These are phyloP conservation scores for Fusarium sp. DNA, from an alignment of 2,329 filamentous ascomycete genomes.

Conservation along the genomic window DNA sequence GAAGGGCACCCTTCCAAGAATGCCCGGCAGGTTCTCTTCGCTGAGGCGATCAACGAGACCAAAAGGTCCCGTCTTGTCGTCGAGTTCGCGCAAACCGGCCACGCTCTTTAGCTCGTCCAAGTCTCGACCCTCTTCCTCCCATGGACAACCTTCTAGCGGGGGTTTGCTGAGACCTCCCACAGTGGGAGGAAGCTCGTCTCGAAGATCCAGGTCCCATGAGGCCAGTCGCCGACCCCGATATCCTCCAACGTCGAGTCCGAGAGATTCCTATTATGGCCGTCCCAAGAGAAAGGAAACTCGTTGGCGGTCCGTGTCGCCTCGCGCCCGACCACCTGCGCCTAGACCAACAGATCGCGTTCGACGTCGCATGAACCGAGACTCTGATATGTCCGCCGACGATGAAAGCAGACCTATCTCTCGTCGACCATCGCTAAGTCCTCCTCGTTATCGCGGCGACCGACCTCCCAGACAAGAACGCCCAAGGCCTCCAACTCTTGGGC, in stretches of 20 bases:
- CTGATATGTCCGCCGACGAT: slow-evolving; percentile 40
- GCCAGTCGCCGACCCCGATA: slow-evolving; percentile 24
- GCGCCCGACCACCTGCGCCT: slow-evolving; percentile 13
- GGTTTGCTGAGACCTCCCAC: slow-evolving; percentile 15
- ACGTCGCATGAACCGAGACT: slow-evolving; percentile 35
- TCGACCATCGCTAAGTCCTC: slow-evolving; percentile 18
- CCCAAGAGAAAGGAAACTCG: slow-evolving; percentile 19
- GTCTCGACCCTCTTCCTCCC: slow-evolving; percentile 25
- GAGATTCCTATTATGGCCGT: slow-evolving; percentile 27
- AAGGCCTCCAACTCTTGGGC: background rate
- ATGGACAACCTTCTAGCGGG: slow-evolving; percentile 7
- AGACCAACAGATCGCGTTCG: slow-evolving; percentile 5
- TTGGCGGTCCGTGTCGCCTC: slow-evolving; percentile 35
- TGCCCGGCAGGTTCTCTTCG: slow-evolving; percentile 35
- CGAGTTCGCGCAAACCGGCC: slow-evolving; percentile 18
- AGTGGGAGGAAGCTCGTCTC: background rate
- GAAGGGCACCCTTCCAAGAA: slow-evolving; percentile 2
- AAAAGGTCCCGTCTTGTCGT: slow-evolving; percentile 22
- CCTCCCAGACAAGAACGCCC: slow-evolving; percentile 1
- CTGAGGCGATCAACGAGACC: slow-evolving; percentile 28
- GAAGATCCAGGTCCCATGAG: slow-evolving; percentile 38
- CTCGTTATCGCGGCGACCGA: slow-evolving; percentile 14
- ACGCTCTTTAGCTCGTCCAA: slow-evolving; percentile 1
- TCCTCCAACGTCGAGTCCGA: slow-evolving; percentile 10
- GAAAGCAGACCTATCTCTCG: slow-evolving; percentile 32